Base-by-base conservation (phyloP, 495 filamentous ascomycete genomes). In the Aspergillus carlsbadensis region DNA sequence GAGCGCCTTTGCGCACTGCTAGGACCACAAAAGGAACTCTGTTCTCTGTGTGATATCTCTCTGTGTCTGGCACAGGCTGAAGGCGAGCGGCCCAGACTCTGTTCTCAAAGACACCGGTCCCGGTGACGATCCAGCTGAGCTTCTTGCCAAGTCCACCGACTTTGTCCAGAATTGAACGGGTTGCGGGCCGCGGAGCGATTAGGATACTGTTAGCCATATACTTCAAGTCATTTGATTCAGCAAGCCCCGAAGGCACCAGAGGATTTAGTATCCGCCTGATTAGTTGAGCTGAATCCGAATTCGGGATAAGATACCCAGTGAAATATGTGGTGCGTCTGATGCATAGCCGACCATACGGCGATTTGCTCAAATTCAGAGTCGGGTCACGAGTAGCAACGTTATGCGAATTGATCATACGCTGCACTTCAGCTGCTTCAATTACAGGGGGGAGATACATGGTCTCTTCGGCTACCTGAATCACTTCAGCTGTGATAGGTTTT, bases 311-410 rank as follows among this genome's bases (percentile, higher is more conserved):
- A 72, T 98, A 98, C 36, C 90, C 92, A n/a, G 93, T 96, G 76
- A 90, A 98, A 75, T 93, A 90, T 45, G 96, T 85, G 11, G 85
- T 88, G 57, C 90, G 90, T 69, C 87, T 92, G 67, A 98, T 91
- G 48, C 82, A 73, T 41, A 92, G 65, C 62, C 77, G 79, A 20
- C 63, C 60, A 46, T 65, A 70, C 15, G 61, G 65, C 1, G 67
- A 67, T 55, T 70, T 74, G 31, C 62, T 61, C 37, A 56, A 50
- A 26, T 69, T 69, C 31, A 69, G 49, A 3, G 71, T 62, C 8
- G 73, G 65, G 36, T 68, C 77, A 48, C 75, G 76, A 35, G 56
- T 59, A 33, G 72, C 59, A 43, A 87, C 65, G 64, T 97, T 98
- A 73, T 98, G 93, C 13, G 79, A 76, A 66, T 96, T 93, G 72